Percentiles rank a stretch among this genome's conserved stretches.
phyloP scores from a whole-genome alignment of 2,329 filamentous ascomycete species.

The Epichloe sibirici region DNA sequence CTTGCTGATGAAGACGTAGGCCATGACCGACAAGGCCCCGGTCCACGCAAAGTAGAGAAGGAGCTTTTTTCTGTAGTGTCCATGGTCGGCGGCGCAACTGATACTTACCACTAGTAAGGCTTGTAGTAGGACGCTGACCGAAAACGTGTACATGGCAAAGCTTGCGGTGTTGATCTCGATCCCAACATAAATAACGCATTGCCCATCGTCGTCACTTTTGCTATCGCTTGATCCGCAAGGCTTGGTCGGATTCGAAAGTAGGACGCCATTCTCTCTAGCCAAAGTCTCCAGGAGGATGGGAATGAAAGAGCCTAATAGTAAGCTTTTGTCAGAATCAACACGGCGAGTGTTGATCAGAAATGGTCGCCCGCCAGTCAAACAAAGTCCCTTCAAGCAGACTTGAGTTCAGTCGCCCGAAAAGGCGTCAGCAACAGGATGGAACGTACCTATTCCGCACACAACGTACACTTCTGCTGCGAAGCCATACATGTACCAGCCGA shows the following conservation, averaged over 20 bases:
- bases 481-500: slow-evolving; percentile 91
- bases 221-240: slow-evolving; percentile 59
- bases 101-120: slow-evolving; percentile 89
- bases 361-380: neutral
- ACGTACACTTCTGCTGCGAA: slow-evolving; percentile 96
- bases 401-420: neutral
- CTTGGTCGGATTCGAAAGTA: slow-evolving; percentile 62
- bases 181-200: slow-evolving; percentile 77
- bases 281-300: slow-evolving; percentile 91
- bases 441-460: slow-evolving; percentile 63
- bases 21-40: slow-evolving; percentile 75
- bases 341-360: neutral
- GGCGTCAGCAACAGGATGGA: no score
- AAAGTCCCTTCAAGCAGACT: neutral
- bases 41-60: slow-evolving; percentile 74
- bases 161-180: slow-evolving; percentile 87
- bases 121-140: slow-evolving; percentile 78
- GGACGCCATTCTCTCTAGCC: slow-evolving; percentile 80
- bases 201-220: slow-evolving; percentile 39
- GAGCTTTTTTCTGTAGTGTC: slow-evolving; percentile 79
- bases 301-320: slow-evolving; percentile 67
- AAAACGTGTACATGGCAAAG: slow-evolving; percentile 98
- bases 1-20: slow-evolving; percentile 69
- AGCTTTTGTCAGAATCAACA: slow-evolving; percentile 5
- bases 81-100: slow-evolving; percentile 91